phyloP scores from a whole-genome alignment of 495 filamentous ascomycete species.

The Aspergillus egyptiacus region DNA sequence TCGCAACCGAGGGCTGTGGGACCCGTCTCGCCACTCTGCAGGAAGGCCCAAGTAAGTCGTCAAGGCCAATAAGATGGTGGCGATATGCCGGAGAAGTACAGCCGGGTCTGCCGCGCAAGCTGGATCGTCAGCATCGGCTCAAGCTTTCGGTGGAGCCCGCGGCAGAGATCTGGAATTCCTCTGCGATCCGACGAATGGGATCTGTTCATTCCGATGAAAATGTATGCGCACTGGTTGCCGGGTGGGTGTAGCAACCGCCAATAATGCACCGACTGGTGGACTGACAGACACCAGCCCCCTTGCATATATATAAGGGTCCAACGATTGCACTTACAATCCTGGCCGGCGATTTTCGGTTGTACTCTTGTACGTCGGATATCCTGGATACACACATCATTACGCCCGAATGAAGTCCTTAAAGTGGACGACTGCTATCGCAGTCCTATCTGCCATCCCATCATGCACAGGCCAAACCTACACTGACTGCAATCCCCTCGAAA shows the following conservation, averaged over 20 bases:
- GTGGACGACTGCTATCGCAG: conserved; percentile 6
- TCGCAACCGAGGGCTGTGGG: too few species aligned
- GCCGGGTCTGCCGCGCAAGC: conserved; percentile 1
- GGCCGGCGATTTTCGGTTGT: neutral
- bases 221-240: too few species aligned
- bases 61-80: too few species aligned
- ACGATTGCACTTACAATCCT: neutral
- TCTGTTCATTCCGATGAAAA: neutral
- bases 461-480: conserved; percentile 36
- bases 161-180: neutral
- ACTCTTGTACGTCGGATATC: too few species aligned
- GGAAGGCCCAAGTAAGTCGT: too few species aligned
- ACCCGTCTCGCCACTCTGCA: too few species aligned
- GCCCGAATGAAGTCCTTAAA: neutral
- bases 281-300: too few species aligned
- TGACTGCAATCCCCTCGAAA: conserved; percentile 35
- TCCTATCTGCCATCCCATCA: neutral
- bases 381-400: neutral
- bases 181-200: neutral
- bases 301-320: too few species aligned
- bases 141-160: conserved; percentile 1
- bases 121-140: conserved; percentile 4
- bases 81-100: too few species aligned
- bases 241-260: too few species aligned
- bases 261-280: too few species aligned